Percentiles rank a stretch among this genome's conserved stretches.
These are phyloP conservation scores for Alternaria sp. DNA, from an alignment of 2,329 filamentous ascomycete species.

Conservation along the genomic window DNA sequence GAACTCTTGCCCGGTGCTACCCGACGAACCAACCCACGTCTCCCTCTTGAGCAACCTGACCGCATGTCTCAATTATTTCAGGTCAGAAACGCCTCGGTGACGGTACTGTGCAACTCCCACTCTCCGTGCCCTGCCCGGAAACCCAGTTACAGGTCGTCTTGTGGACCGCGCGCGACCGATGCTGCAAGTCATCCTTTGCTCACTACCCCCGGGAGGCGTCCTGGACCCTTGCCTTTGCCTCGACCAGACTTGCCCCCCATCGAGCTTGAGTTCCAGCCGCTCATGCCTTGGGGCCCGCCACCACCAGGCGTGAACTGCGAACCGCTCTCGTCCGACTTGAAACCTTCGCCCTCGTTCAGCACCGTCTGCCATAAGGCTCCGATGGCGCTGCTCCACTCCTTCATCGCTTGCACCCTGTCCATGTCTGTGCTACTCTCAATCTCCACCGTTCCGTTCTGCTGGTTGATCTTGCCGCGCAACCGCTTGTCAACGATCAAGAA, in stretches of 20 bases:
- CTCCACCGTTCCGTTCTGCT: constrained; percentile 82
- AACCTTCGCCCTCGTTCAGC: constrained; percentile 79
- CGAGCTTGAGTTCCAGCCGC: constrained; percentile 35
- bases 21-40: constrained; percentile 29
- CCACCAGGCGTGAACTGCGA: constrained; percentile 44
- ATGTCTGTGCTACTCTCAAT: constrained; percentile 77
- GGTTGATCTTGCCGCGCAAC: constrained; percentile 86
- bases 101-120: constrained; percentile 41
- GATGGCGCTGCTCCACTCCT: constrained; percentile 74
- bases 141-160: constrained; percentile 42
- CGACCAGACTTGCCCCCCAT: constrained; percentile 39
- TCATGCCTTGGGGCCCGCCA: constrained; percentile 31
- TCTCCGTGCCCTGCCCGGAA: constrained; percentile 36
- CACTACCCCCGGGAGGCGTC: constrained; percentile 43
- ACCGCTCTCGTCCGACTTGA: constrained; percentile 57
- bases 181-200: constrained; percentile 51
- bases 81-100: constrained; percentile 37
- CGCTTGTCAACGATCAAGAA: constrained; percentile 92
- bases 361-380: constrained; percentile 72
- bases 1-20: constrained; percentile 42
- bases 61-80: constrained; percentile 46
- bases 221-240: constrained; percentile 48
- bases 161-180: constrained; percentile 34
- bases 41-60: constrained; percentile 28
- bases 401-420: constrained; percentile 75